A percentile compares a stretch with the other conserved stretches of the same genome.
These are phyloP conservation scores for Pestalotiopsis sp. DNA, from an alignment of 2,329 filamentous ascomycete species.

Conservation along the genomic window DNA sequence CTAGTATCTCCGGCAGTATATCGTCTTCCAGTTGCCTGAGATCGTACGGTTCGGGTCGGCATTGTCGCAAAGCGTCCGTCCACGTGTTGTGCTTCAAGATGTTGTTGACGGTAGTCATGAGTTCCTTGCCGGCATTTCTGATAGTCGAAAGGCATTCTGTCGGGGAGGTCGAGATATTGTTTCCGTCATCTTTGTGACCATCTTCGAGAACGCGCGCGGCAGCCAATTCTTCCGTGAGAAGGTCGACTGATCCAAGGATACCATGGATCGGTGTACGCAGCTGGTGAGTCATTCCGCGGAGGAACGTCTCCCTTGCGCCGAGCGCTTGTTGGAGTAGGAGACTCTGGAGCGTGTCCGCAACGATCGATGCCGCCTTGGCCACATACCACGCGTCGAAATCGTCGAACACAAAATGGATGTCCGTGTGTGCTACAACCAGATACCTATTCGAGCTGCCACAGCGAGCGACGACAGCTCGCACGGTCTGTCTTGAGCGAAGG, in stretches of 20 bases:
- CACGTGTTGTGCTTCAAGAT: conserved; percentile 14
- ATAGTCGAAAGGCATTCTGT: conserved; percentile 12
- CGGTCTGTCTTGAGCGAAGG: not conserved
- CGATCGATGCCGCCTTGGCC: conserved; percentile 38
- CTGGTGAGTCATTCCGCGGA: conserved; percentile 48
- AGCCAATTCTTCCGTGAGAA: conserved; percentile 11
- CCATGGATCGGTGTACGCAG: conserved; percentile 51
- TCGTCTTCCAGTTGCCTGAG: conserved; percentile 8
- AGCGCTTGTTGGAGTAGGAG: conserved; percentile 41
- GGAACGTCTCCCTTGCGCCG: conserved; percentile 44
- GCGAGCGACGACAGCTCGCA: conserved; percentile 11
- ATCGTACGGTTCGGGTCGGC: conserved; percentile 7
- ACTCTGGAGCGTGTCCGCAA: conserved; percentile 41
- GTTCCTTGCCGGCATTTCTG: conserved; percentile 8
- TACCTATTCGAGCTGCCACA: conserved; percentile 7
- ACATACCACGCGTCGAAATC: conserved; percentile 50
- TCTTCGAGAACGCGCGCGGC: not conserved
- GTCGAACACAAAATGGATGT: conserved; percentile 47
- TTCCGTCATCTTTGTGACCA: not conserved
- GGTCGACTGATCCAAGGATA: conserved; percentile 36
- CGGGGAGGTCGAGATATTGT: not conserved
- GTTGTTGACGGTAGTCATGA: conserved; percentile 15
- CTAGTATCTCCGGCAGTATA: conserved; percentile 3
- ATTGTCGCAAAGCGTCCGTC: conserved; percentile 5
- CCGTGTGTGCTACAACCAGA: conserved; percentile 30